phyloP scores from a whole-genome alignment of 1,139 yeast species.

The Yamadazyma songkhlaensis region DNA sequence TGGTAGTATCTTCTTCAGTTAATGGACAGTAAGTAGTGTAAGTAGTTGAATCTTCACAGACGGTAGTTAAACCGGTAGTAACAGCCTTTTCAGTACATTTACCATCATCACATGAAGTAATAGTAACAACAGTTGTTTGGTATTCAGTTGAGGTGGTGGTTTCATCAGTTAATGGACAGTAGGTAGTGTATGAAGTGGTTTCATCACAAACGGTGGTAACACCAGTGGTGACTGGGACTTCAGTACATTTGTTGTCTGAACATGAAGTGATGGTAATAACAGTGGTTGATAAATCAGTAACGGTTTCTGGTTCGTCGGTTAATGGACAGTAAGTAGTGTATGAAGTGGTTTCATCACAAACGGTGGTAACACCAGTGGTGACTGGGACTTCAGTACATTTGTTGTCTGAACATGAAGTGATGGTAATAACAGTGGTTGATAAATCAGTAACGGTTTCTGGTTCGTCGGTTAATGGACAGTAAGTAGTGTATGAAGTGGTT shows the following conservation, averaged over 20 bases:
- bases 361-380: conserved; percentile 39
- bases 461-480: conserved; percentile 25
- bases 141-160: conserved; percentile 15
- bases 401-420: conserved; percentile 46
- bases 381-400: conserved; percentile 27
- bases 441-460: conserved; percentile 12
- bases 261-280: conserved; percentile 52
- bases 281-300: conserved; percentile 15
- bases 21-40: conserved; percentile 51
- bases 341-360: conserved; percentile 28
- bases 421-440: conserved; percentile 34
- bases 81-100: conserved; percentile 17
- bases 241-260: conserved; percentile 29
- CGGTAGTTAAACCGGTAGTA: conserved; percentile 24
- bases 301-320: conserved; percentile 8
- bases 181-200: conserved; percentile 43
- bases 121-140: conserved; percentile 9
- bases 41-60: conserved; percentile 23
- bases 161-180: conserved; percentile 35
- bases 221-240: conserved; percentile 35
- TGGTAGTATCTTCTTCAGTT: conserved; percentile 13
- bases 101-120: conserved; percentile 11
- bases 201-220: conserved; percentile 29
- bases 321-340: conserved; percentile 49
- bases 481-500: conserved; percentile 31